These are phyloP conservation scores for Lipomyces sp. DNA, from an alignment of 805 yeast species.

Conservation along the genomic window DNA sequence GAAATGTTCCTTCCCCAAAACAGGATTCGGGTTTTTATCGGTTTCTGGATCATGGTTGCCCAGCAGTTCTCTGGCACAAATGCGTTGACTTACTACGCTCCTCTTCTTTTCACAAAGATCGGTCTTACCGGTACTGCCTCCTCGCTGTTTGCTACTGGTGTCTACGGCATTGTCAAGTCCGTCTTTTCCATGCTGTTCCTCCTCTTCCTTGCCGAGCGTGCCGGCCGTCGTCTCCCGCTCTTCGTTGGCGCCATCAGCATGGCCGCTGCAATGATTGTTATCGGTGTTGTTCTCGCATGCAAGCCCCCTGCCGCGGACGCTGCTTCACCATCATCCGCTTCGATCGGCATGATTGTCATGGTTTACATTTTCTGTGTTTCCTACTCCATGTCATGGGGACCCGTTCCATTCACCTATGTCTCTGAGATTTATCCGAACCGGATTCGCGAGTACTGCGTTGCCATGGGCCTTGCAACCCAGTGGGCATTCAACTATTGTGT, in stretches of 20 bases:
- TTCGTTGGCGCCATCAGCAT: constrained; percentile 38
- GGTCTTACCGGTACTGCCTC: constrained; percentile 52
- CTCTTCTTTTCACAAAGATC: constrained; percentile 52
- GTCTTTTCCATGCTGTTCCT: constrained; percentile 37
- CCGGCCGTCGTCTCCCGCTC: constrained; percentile 40
- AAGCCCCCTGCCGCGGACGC: constrained; percentile 23
- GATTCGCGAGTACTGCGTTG: constrained; percentile 34
- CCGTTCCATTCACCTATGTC: constrained; percentile 32
- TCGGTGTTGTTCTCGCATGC: constrained; percentile 33
- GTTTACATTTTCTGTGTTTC: constrained; percentile 29
- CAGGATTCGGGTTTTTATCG: constrained; percentile 27
- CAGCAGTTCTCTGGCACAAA: constrained; percentile 51
- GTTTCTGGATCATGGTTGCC: constrained; percentile 28
- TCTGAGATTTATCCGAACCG: constrained; percentile 35
- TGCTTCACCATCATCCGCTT: constrained; percentile 19
- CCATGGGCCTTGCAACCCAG: constrained; percentile 34
- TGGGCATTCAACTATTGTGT: constrained; percentile 36
- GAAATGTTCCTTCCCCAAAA: constrained; percentile 22
- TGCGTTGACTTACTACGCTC: constrained; percentile 55
- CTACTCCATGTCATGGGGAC: constrained; percentile 35
- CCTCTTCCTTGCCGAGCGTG: constrained; percentile 39
- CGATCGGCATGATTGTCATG: constrained; percentile 34
- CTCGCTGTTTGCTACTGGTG: constrained; percentile 36
- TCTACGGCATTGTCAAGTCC: constrained; percentile 36
- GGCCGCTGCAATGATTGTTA: constrained; percentile 37